Percentiles rank a stretch among this genome's conserved stretches.
Evolutionary conservation across 2,329 filamentous ascomycete genomes (phyloP).

Genomic region (Clarireedia sp.): DNA sequence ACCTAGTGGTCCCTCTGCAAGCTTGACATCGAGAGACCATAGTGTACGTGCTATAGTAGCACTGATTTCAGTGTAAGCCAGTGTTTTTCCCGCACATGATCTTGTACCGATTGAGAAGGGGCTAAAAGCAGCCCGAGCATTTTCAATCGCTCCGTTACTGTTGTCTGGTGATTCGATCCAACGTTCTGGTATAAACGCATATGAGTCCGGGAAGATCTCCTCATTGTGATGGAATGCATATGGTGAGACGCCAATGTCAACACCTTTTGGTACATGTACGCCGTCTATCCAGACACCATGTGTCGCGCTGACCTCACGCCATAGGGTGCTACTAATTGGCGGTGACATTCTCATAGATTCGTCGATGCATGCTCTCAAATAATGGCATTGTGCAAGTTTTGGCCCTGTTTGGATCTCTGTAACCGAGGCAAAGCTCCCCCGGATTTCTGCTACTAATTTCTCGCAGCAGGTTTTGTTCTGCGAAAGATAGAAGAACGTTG

Average conservation of each 20-base stretch:
- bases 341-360: conserved; percentile 21
- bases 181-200: neutral
- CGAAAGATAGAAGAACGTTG: neutral
- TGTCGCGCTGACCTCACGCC: conserved; percentile 8
- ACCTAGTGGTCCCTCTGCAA: neutral
- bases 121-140: neutral
- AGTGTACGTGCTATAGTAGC: conserved; percentile 5
- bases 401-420: neutral
- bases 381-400: conserved; percentile 29
- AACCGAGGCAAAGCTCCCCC: neutral
- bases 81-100: neutral
- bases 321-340: conserved; percentile 17
- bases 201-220: neutral
- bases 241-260: conserved; percentile 35
- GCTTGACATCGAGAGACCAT: neutral
- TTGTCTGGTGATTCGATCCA: neutral
- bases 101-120: neutral
- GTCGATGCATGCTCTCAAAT: conserved; percentile 36
- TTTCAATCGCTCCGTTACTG: too few relatives aligned
- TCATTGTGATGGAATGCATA: conserved; percentile 23
- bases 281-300: conserved; percentile 16
- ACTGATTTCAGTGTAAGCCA: conserved; percentile 2
- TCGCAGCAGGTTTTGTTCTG: neutral
- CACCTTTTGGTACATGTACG: conserved; percentile 31
- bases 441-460: neutral